phyloP scores from a whole-genome alignment of 2,329 filamentous ascomycete genomes.

The Metarhizium robertsii region DNA sequence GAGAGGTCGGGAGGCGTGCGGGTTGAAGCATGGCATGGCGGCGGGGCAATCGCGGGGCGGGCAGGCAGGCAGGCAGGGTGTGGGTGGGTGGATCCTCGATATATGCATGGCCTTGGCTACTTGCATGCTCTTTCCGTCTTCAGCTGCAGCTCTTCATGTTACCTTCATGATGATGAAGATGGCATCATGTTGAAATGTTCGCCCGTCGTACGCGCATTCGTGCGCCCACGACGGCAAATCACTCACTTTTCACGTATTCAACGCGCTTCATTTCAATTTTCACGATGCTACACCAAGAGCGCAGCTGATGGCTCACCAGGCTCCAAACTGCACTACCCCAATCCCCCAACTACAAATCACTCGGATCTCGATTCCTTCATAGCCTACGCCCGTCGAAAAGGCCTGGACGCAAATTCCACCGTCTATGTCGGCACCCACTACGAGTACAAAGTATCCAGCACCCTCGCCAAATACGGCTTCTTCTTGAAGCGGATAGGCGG shows the following conservation, averaged over 20 bases:
- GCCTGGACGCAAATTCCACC: constrained; percentile 45
- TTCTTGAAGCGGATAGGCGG: constrained; percentile 56
- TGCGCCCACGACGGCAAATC: not conserved
- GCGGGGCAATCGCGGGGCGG: not conserved
- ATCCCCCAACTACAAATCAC: constrained; percentile 42
- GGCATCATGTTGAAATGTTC: not conserved
- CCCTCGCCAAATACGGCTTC: constrained; percentile 54
- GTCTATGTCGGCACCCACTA: constrained; percentile 66
- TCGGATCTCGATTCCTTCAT: constrained; percentile 56
- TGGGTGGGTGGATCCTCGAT: not conserved
- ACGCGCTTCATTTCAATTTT: not conserved
- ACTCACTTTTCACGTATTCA: not conserved
- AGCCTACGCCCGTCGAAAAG: constrained; percentile 47
- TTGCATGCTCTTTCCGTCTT: not conserved
- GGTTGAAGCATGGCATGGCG: not conserved
- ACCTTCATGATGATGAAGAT: too few species aligned
- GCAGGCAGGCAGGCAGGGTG: not conserved
- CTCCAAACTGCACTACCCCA: constrained; percentile 28
- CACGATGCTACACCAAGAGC: not conserved
- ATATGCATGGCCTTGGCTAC: not conserved
- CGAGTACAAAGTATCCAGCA: constrained; percentile 57
- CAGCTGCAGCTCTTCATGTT: too few species aligned
- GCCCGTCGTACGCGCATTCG: not conserved
- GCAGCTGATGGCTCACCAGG: not conserved
- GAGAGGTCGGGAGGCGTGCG: too few species aligned